Base-by-base conservation (phyloP, 495 filamentous ascomycete species). In the Rostrohypoxylon terebratum region DNA sequence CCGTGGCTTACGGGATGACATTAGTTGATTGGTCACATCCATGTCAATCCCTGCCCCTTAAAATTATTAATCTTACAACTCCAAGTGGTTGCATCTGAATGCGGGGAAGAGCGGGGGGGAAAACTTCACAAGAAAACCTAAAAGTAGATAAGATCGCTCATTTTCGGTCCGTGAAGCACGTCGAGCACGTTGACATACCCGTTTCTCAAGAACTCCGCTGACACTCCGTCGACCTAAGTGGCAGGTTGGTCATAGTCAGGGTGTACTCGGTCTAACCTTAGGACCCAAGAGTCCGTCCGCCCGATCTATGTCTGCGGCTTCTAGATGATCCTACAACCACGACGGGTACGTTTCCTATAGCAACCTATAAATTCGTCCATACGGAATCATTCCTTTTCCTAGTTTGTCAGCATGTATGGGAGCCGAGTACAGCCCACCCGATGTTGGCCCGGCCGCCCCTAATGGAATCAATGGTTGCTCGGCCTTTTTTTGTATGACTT, bases 161-260 rank as follows among this genome's bases (percentile, higher is more conserved):
- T 67, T 67, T 67, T 72, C 69, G 69, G 69, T 58, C 63, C 69
- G 69, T 20, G 11, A 40, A 72, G n/a, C 55, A 66, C 45, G 20
- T 38, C 40, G 16, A 72, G n/a, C 55, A 66, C 45, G 20, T 38
- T 31, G 16, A 18, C 61, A 16, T 23, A 28, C 47, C 57, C 42
- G 47, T 50, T 23, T 48, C n/a, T 55, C 34, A 58, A 38, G 34
- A 72, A 72, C 69, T 72, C 69, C 69, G 69, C 59, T 11, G 23
- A 67, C 13, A 67, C 69, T 71, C 69, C 69, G 69, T 66, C 20
- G 59, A 67, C 48, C 23, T 42, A 67, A 67, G 50, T 53, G 69
- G 69, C 47, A 72, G 66, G 48, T 72, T 42, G 20, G 33, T 53
- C 48, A 42, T 18, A 38, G 62, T 40, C 63, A 66, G 63, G 69